Conservation (phyloP, 371 early-diverging fungal genomes). For the Syncephalis plumigaleata region DNA sequence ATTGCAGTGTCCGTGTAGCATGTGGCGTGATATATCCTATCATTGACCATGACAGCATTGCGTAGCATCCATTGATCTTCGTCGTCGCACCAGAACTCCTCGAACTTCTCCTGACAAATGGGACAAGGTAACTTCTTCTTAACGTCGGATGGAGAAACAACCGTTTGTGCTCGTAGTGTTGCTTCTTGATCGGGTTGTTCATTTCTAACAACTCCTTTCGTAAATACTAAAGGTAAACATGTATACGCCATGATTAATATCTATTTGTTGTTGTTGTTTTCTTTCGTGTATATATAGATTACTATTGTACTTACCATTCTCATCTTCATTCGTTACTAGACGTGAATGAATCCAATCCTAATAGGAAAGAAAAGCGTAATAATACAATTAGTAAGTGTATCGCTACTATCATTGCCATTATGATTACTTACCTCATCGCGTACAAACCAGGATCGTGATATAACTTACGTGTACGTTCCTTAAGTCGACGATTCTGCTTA, state of each 20-base stretch:
- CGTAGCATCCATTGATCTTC: conserved; percentile 82
- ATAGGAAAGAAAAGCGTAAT: conserved; percentile 1
- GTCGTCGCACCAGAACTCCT: conserved; percentile 70
- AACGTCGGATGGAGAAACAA: conserved; percentile 28
- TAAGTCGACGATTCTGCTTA: conserved; percentile 67
- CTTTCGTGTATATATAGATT: too few relatives aligned
- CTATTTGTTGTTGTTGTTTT: too few relatives aligned
- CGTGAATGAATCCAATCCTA: conserved; percentile 28
- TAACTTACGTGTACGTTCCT: conserved; percentile 51
- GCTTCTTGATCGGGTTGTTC: conserved; percentile 13
- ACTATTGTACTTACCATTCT: conserved; percentile 3
- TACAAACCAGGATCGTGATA: conserved; percentile 77
- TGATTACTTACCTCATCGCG: conserved; percentile 28
- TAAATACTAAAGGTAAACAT: conserved; percentile 15
- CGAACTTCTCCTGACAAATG: conserved; percentile 76
- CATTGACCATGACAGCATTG: conserved; percentile 51
- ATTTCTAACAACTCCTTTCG: conserved; percentile 6
- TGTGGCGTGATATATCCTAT: conserved; percentile 41
- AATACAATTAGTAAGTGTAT: too few relatives aligned
- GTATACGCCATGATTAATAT: too few relatives aligned
- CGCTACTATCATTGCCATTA: not conserved
- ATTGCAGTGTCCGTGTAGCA: conserved; percentile 35
- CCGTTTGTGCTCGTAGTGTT: conserved; percentile 13
- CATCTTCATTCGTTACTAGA: conserved; percentile 12
- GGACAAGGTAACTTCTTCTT: conserved; percentile 39